phyloP scores from a whole-genome alignment of 2,329 filamentous ascomycete genomes.

The Talaromyces islandicus region DNA sequence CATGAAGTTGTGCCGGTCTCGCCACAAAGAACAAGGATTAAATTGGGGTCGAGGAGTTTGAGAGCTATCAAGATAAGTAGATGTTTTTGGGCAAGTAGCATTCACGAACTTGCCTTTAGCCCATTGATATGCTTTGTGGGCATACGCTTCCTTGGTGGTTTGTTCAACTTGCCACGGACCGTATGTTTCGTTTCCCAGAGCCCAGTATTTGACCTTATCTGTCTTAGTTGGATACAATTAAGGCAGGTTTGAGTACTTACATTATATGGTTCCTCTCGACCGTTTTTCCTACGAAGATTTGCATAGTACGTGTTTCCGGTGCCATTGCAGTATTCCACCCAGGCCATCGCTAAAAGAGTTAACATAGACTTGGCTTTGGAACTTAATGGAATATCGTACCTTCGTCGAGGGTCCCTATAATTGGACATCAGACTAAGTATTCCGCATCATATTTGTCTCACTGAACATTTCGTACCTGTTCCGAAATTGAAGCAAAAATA shows the following conservation, averaged over 20 bases:
- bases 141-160: constrained; percentile 54
- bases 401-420: constrained; percentile 43
- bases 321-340: constrained; percentile 84
- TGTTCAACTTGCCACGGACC: constrained; percentile 56
- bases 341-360: constrained; percentile 52
- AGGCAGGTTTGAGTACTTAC: constrained; percentile 23
- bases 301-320: constrained; percentile 73
- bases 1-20: constrained; percentile 63
- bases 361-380: background rate
- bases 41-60: constrained; percentile 53
- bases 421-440: background rate
- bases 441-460: background rate
- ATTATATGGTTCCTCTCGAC: constrained; percentile 69
- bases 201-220: constrained; percentile 68
- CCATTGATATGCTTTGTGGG: constrained; percentile 55
- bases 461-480: constrained; percentile 51
- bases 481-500: constrained; percentile 78
- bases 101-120: constrained; percentile 41
- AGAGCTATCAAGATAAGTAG: constrained; percentile 21
- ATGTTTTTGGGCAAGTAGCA: background rate
- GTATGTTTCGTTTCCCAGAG: constrained; percentile 68
- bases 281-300: constrained; percentile 70
- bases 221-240: background rate
- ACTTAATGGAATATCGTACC: constrained; percentile 24
- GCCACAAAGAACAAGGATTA: constrained; percentile 68